Evolutionary conservation across 768 basidiomycete genomes (phyloP), one percentile per base, ranked within the genome.

Genomic region (Sarcodon aspratus): DNA sequence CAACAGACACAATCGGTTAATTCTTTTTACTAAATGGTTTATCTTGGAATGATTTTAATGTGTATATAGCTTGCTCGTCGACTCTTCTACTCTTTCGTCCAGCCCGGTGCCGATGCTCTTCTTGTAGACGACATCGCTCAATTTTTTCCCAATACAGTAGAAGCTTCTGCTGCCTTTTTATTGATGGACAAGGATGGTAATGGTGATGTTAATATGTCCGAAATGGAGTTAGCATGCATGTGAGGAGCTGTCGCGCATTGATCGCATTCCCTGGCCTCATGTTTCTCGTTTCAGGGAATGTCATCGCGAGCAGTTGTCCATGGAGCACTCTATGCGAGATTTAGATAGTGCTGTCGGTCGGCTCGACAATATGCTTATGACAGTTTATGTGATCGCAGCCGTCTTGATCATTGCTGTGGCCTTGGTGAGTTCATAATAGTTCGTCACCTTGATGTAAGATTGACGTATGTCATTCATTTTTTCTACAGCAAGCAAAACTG

Each of bases 261-360:
- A 33, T 27, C 17, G 21, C 35, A 44, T 48, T 36, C 49, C 46
- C 21, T 38, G 47, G 12, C 17, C 17, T 17, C 44, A 47, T 47
- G 53, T 21, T 52, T 36, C 44, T 36, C 46, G 52, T 50, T 55
- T 48, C 48, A 82, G 86, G 63, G 83, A 88, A 36, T 75, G 89
- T 50, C 91, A 94, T 60, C 76, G 89, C 32, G 92, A 96, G 59
- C 80, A 91, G 50, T 66, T 90, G 36, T 82, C 84, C 15, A 78
- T 96, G 40, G 82, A 87, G 52, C 81, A 84, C 59, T 85, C 82
- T 6, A 89, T 96, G 90, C 74, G 80, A 40, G 89, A 94, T 64
- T 68, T 94, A 45, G 92, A 94, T 63, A 88, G 85, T 46, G 92
- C 92, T 6, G 90, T 94, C 11, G 82, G 87, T 13, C 73, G 85